Evolutionary conservation across 305 asterid species (phyloP).

Genomic region (Fraxinus paxiana): DNA sequence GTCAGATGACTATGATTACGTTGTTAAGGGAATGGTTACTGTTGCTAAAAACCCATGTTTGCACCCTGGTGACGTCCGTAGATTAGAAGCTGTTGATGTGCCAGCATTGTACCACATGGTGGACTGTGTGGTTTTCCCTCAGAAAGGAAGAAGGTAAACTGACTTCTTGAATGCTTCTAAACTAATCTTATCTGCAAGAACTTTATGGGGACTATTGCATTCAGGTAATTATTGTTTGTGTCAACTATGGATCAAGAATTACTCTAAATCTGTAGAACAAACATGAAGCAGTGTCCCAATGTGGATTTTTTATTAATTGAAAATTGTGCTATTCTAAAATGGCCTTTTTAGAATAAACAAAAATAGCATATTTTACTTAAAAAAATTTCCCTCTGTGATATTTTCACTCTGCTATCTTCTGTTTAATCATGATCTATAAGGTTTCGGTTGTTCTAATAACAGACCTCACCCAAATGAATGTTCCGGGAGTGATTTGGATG

Average conservation of each 20-base stretch:
- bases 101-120: conserved; percentile 43
- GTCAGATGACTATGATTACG: neutral
- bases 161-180: neutral
- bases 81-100: conserved; percentile 36
- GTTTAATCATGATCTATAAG: neutral
- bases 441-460: neutral
- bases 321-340: neutral
- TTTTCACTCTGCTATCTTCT: neutral
- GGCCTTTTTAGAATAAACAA: neutral
- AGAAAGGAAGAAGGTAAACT: conserved; percentile 37
- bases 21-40: conserved; percentile 23
- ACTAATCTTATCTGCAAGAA: neutral
- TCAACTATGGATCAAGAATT: neutral
- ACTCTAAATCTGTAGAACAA: neutral
- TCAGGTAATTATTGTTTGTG: neutral
- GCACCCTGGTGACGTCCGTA: conserved; percentile 52
- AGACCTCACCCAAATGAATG: conserved; percentile 55
- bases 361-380: neutral
- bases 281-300: neutral
- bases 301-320: neutral
- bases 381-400: neutral
- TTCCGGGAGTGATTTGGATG: conserved; percentile 49
- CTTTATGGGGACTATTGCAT: neutral
- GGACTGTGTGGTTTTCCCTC: conserved; percentile 52
- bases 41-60: conserved; percentile 51